Evolutionary conservation across 2,329 filamentous ascomycete species (phyloP).

Genomic region (Talaromyces sp.): DNA sequence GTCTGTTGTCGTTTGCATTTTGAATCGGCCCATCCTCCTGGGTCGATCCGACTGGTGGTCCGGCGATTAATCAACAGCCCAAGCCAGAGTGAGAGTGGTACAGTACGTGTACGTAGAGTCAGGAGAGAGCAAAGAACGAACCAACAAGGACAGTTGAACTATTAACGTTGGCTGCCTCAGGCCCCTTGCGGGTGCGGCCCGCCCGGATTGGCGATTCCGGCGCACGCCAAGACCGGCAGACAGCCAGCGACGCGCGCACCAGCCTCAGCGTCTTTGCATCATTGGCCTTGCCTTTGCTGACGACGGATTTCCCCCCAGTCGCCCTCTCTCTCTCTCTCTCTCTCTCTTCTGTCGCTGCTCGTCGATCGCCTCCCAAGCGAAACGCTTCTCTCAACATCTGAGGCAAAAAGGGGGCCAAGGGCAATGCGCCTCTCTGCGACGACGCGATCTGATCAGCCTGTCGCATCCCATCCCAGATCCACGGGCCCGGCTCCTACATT

Average conservation of each 20-base stretch:
- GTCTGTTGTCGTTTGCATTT: neutral
- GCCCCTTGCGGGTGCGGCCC: neutral
- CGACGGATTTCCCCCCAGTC: neutral
- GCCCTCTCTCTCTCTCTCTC: neutral
- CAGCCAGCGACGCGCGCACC: conserved; percentile 9
- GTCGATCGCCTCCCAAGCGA: neutral
- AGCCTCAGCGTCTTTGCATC: neutral
- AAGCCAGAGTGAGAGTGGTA: no score
- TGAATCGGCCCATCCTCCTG: neutral
- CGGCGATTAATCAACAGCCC: neutral
- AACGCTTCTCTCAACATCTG: neutral
- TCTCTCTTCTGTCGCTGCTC: neutral
- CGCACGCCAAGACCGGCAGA: neutral
- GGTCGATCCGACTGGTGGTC: neutral
- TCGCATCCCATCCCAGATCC: neutral
- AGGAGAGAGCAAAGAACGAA: neutral
- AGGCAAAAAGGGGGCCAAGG: neutral
- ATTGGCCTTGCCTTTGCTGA: neutral
- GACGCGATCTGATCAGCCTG: neutral
- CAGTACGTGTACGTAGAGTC: no score
- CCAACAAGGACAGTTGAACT: no score
- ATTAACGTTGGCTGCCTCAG: neutral
- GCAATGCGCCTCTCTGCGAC: neutral
- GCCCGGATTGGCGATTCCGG: conserved; percentile 2
- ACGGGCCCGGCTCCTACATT: neutral